A percentile compares a stretch with the other conserved stretches of the same genome.
Evolutionary conservation across 805 yeast species (phyloP).

Genomic region (Metschnikowia reukaufii): DNA sequence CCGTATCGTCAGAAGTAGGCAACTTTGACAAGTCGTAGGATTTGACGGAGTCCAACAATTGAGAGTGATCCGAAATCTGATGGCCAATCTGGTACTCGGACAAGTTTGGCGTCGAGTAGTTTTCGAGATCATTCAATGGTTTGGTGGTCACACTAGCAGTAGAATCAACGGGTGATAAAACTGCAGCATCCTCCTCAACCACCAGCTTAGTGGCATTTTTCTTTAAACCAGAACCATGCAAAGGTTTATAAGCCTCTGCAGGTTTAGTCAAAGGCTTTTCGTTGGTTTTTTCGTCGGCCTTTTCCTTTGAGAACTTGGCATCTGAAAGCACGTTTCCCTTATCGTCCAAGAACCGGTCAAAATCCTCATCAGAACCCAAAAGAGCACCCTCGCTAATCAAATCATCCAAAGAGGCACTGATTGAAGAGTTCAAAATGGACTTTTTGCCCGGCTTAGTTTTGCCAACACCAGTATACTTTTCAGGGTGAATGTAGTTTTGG

Average conservation of each 20-base stretch:
- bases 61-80: constrained; percentile 37
- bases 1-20: constrained; percentile 20
- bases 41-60: constrained; percentile 35
- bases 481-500: constrained; percentile 47
- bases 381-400: constrained; percentile 48
- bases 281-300: background rate
- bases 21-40: constrained; percentile 34
- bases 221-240: constrained; percentile 1
- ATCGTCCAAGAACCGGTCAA: constrained; percentile 52
- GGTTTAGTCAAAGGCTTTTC: background rate
- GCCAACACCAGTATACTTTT: constrained; percentile 33
- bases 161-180: constrained; percentile 7
- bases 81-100: constrained; percentile 45
- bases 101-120: constrained; percentile 44
- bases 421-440: constrained; percentile 25
- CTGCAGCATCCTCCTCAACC: constrained; percentile 4
- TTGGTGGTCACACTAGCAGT: background rate
- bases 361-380: constrained; percentile 51
- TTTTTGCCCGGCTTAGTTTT: constrained; percentile 19
- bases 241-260: background rate
- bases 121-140: constrained; percentile 10
- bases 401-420: constrained; percentile 57
- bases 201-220: background rate
- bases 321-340: constrained; percentile 54
- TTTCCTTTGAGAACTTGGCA: constrained; percentile 29